phyloP scores from a whole-genome alignment of 2,329 filamentous ascomycete genomes.

The Penicillium sp. region DNA sequence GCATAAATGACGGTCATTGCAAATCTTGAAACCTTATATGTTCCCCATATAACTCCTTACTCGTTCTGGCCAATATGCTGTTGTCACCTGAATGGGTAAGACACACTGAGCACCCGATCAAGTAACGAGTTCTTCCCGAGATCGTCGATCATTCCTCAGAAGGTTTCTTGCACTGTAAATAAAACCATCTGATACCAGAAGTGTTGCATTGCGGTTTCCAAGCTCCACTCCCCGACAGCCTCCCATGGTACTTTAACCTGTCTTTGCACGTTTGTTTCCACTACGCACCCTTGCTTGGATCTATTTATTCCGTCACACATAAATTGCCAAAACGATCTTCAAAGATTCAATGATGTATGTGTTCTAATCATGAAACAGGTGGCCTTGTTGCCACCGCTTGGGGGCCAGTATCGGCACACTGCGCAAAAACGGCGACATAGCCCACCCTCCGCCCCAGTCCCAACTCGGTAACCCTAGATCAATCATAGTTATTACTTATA shows the following conservation, averaged over 20 bases:
- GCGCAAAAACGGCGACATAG: background rate
- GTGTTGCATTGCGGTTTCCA: background rate
- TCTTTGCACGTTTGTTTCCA: background rate
- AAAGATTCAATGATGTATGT: background rate
- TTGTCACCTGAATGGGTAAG: background rate
- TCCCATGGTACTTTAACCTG: background rate
- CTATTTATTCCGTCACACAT: background rate
- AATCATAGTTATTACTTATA: slow-evolving; percentile 2
- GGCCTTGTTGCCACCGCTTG: background rate
- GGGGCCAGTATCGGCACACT: background rate
- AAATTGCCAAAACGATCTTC: background rate
- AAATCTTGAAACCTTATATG: background rate
- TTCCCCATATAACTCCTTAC: background rate
- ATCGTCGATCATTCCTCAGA: background rate
- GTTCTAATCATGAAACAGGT: background rate
- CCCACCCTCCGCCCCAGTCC: background rate
- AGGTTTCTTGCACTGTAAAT: background rate
- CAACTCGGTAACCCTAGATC: background rate
- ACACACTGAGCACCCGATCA: background rate
- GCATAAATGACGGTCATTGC: background rate
- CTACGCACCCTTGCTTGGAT: background rate
- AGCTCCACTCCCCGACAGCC: background rate
- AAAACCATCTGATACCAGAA: background rate
- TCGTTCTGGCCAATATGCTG: background rate
- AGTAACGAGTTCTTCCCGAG: background rate